These are phyloP conservation scores for Astrocystis sublimbata DNA, from an alignment of 495 filamentous ascomycete species.

Conservation along the genomic window DNA sequence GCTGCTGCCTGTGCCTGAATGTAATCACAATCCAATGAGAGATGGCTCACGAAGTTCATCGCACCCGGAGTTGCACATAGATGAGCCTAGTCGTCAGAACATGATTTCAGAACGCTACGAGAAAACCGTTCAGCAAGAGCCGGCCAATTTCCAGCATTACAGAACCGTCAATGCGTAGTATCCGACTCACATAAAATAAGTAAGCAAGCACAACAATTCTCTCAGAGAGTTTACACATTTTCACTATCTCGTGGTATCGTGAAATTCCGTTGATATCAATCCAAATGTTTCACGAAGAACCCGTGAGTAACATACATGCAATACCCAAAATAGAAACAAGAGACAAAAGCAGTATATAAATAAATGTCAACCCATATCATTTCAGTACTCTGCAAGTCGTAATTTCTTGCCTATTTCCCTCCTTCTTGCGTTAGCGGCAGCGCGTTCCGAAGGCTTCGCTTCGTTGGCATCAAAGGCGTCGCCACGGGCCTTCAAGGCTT, in stretches of 20 bases:
- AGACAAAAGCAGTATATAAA: neutral
- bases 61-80: neutral
- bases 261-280: neutral
- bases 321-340: neutral
- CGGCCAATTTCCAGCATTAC: neutral
- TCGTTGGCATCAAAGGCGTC: constrained; percentile 44
- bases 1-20: too few relatives aligned
- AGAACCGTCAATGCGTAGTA: neutral
- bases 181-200: neutral
- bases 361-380: neutral
- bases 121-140: neutral
- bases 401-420: constrained; percentile 79
- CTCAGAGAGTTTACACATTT: neutral
- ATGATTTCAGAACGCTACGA: neutral
- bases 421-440: constrained; percentile 51
- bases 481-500: constrained; percentile 70
- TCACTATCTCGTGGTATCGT: constrained; percentile 9
- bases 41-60: neutral
- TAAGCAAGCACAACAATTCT: neutral
- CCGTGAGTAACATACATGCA: neutral
- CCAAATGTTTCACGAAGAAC: neutral
- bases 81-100: neutral
- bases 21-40: too few relatives aligned
- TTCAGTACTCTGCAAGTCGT: constrained; percentile 72
- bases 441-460: constrained; percentile 47